Base-by-base conservation (phyloP, 2,329 filamentous ascomycete genomes). In the Fusarium oligoseptatum region DNA sequence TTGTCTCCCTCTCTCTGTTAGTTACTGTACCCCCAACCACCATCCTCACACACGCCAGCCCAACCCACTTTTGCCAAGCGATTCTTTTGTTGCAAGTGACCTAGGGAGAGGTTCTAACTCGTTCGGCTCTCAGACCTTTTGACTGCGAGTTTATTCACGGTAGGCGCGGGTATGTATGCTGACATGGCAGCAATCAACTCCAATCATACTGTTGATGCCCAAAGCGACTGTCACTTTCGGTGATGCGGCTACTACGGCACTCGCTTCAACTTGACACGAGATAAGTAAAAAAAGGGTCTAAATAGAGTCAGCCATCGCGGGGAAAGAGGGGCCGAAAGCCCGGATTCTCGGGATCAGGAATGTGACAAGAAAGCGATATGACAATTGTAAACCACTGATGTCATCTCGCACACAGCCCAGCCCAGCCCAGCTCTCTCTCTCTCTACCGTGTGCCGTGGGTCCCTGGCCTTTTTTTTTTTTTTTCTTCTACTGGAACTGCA, bases 321-420 rank as follows among this genome's bases (percentile, higher is more conserved):
- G 68, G 68, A 65, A 71, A 63, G 65, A 75, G 68, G 72, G 72
- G 72, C 65, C 24, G 45, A 27, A 50, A 52, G n/a, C 65, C 68
- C 72, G 29, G 60, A 66, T 60, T 65, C 50, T 63, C 64, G 70
- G 70, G 60, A 65, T 72, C 17, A 39, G 37, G 43, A 66, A 66
- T 36, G 50, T 70, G 57, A 68, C 43, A 10, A n/a, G 48, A 52
- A 52, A 36, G 12, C 29, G 55, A 66, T 50, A 36, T 71, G 68
- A 72, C 70, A 57, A 66, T 68, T 52, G 4, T 37, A 34, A 34
- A 34, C 57, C 27, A 32, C 58, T 58, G 41, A 41, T 61, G 60
- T 45, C 41, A 63, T 57, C 29, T 48, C 43, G 15, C 43, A 22
- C 27, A 29, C 27, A 29, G 27, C 27, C 27, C 27, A 29, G 27